Conservation (phyloP, 768 basidiomycete species). For the Lentinula edodes region DNA sequence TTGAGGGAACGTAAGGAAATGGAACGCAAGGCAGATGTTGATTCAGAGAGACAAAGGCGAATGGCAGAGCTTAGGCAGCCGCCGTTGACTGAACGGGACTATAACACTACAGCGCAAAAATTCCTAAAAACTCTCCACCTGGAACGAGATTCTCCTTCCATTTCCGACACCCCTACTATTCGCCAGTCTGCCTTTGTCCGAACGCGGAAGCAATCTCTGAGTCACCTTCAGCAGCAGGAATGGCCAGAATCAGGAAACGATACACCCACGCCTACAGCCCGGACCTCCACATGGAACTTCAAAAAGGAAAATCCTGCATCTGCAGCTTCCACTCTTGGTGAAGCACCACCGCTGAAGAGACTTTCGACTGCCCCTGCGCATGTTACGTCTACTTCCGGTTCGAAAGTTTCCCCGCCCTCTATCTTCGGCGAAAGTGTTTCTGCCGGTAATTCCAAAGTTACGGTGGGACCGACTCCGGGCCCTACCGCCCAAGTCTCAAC, state of each 20-base stretch:
- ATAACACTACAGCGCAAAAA: background rate
- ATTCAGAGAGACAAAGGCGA: slow-evolving; percentile 30
- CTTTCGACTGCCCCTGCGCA: slow-evolving; percentile 1
- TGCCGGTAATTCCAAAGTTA: background rate
- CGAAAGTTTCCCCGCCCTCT: background rate
- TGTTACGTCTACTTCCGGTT: background rate
- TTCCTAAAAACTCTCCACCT: background rate
- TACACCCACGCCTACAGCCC: slow-evolving; percentile 5
- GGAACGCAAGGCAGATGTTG: slow-evolving; percentile 39
- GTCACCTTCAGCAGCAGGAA: background rate
- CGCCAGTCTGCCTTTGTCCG: slow-evolving; percentile 3
- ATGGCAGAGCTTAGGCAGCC: slow-evolving; percentile 17
- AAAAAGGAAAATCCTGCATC: background rate
- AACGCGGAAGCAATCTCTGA: background rate
- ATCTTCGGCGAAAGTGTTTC: background rate
- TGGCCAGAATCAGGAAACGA: slow-evolving; percentile 5
- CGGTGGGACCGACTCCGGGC: background rate
- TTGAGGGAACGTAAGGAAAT: slow-evolving; percentile 43
- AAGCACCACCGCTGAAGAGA: slow-evolving; percentile 4
- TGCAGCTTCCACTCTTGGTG: background rate
- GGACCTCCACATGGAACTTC: background rate
- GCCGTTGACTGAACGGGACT: background rate
- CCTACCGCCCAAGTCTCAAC: background rate
- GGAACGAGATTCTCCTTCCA: background rate
- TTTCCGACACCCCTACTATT: slow-evolving; percentile 5